Base-by-base conservation (phyloP, 495 filamentous ascomycete genomes). In the Thermothielavioides terrestris region DNA sequence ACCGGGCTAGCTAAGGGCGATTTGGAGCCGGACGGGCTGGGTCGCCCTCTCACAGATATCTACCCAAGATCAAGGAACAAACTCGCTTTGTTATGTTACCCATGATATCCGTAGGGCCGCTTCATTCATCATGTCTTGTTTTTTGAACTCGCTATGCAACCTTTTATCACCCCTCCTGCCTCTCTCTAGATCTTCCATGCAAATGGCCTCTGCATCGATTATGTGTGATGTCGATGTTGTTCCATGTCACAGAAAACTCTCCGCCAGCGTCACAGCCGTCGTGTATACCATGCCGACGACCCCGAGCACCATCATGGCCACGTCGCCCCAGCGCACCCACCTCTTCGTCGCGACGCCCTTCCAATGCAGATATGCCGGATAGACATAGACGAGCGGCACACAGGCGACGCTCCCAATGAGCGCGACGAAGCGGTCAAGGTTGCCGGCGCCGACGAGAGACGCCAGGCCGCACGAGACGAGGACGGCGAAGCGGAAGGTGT, bases 301-400 rank as follows among this genome's bases (percentile, higher is more conserved):
- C 3, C 82, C 82, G 23, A 82, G 41, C 4, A 67, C 64, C 65
- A 81, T 76, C 63, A 84, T 68, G 0, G 68, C 43, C 12, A 79
- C 22, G 62, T 85, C 81, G 1, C 71, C 74, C 10, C 61, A 51
- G 60, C 74, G 79, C 3, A 51, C 70, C 56, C 62, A 65, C 53
- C 55, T 60, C 3, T 67, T 70, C 17, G 64, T 63, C 10, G 82
- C 82, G 15, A 82, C 65, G 1, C 77, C 80, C 49, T 72, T 77
- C 50, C 69, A 80, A 57, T 85, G 82, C 48, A 84, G 56, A 42
- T 66, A 79, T 4, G 80, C 70, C 47, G 92, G 94, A 65, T 98
- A 98, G 31, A 98, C 89, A 63, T 95, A 96, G 39, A 97, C 91
- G 41, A 98, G 69, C 10, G 92, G 92, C 49, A 98, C 76, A 42